Evolutionary conservation across 768 basidiomycete species (phyloP).

Genomic region (Pulveroboletus sp.): DNA sequence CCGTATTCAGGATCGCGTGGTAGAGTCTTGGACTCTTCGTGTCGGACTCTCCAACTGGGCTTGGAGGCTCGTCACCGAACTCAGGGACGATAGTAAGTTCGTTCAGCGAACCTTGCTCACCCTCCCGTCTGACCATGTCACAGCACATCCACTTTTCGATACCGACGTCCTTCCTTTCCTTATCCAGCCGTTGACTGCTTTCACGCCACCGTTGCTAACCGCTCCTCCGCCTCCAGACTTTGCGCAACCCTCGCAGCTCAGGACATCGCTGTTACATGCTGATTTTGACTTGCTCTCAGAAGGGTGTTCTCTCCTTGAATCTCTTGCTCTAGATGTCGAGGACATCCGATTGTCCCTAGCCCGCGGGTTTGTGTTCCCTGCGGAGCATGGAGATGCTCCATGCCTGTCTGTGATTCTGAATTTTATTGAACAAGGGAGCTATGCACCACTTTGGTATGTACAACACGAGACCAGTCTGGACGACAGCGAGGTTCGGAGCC

Average conservation of each 20-base stretch:
- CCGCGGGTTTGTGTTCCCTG: constrained; percentile 57
- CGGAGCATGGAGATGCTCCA: constrained; percentile 52
- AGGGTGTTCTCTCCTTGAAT: constrained; percentile 72
- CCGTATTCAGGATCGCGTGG: constrained; percentile 25
- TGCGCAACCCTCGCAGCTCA: constrained; percentile 38
- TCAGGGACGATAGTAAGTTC: constrained; percentile 66
- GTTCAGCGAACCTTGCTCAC: not conserved
- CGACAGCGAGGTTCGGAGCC: constrained; percentile 49
- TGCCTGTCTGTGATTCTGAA: constrained; percentile 64
- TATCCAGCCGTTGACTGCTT: constrained; percentile 54
- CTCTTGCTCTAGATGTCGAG: constrained; percentile 74
- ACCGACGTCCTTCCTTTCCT: constrained; percentile 64
- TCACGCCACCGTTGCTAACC: constrained; percentile 51
- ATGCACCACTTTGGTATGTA: constrained; percentile 62
- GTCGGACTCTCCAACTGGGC: constrained; percentile 69
- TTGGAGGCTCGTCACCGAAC: constrained; percentile 72
- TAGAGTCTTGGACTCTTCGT: constrained; percentile 66
- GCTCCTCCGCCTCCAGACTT: constrained; percentile 38
- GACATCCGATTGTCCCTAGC: constrained; percentile 72
- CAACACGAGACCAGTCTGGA: constrained; percentile 32
- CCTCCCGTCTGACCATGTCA: constrained; percentile 3
- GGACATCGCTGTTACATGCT: constrained; percentile 49
- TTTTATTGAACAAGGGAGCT: constrained; percentile 72
- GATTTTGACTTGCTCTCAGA: constrained; percentile 77
- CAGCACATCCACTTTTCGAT: constrained; percentile 58